These are phyloP conservation scores for Blumeria graminis DNA, from an alignment of 2,329 filamentous ascomycete genomes.

Conservation along the genomic window DNA sequence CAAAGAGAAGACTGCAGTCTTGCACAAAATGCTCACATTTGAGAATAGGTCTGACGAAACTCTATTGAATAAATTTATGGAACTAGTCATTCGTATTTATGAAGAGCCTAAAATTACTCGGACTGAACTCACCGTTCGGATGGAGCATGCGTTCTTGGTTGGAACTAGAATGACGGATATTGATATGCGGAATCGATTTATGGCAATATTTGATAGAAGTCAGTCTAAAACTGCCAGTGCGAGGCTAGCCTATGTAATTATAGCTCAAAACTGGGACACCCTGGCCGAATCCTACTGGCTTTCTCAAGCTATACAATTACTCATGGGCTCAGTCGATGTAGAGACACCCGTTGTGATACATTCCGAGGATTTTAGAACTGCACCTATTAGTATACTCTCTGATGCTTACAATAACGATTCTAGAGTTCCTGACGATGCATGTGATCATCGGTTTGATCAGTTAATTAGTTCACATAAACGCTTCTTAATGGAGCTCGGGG, in stretches of 20 bases:
- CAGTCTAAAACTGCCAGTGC: conserved; percentile 80
- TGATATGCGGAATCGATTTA: conserved; percentile 90
- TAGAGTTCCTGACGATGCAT: conserved; percentile 39
- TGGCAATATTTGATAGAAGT: conserved; percentile 87
- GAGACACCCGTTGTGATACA: conserved; percentile 58
- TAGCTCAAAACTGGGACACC: conserved; percentile 90
- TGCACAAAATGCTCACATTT: conserved; percentile 98
- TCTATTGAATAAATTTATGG: conserved; percentile 77
- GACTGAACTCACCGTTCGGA: conserved; percentile 82
- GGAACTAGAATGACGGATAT: conserved; percentile 83
- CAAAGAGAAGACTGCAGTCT: conserved; percentile 93
- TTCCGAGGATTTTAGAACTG: conserved; percentile 57
- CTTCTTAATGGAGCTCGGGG: conserved; percentile 65
- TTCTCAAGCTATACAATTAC: conserved; percentile 75
- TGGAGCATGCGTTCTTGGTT: conserved; percentile 96
- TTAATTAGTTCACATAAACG: conserved; percentile 56
- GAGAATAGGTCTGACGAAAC: conserved; percentile 64
- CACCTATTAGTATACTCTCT: conserved; percentile 50
- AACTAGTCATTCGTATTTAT: conserved; percentile 92
- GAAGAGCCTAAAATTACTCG: conserved; percentile 90
- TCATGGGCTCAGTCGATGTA: conserved; percentile 78
- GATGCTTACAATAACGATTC: conserved; percentile 47
- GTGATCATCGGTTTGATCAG: conserved; percentile 60
- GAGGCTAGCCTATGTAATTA: conserved; percentile 69
- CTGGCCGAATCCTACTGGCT: conserved; percentile 92